Base-by-base conservation (phyloP, 805 yeast species). In the Schwanniomyces yamadae region DNA sequence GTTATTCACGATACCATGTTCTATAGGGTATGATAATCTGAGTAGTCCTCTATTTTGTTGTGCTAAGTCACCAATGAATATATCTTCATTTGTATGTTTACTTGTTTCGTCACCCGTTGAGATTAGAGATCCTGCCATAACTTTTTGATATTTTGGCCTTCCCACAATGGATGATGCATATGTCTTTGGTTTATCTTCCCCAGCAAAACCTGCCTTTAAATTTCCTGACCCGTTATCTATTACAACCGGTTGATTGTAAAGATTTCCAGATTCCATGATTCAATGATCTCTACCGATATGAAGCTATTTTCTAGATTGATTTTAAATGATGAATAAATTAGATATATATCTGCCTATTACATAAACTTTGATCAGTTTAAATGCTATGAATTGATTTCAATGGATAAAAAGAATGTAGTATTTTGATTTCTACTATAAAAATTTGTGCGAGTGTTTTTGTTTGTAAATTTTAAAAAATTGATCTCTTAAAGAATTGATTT, bases 1-100 rank as follows among this genome's bases (percentile, higher is more conserved):
- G 89, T 93, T 89, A 75, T 96, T 91, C 52, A 93, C 98, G 58
- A 93, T 89, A 86, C 99, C 99, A 80, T 93, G 93, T 19, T 71
- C 75, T 27, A 90, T 69, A 0, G 97, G 96, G 54, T 87, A 78
- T 20, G 70, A 52, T 15, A 90, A 61, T 37, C 72, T 73, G 34
- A 90, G 61, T n/a, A 91, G 66, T 1, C 97, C 97, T 23, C 96
- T 66, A 42, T 79, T 66, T 35, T 77, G 74, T 52, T 84, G 89
- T 9, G 96, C 96, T 15, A 67, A 61, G 30, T 73, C 66, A 1
- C 98, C 98, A 5, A 91, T 71, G 52, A 82, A 89, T 3, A 77
- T 66, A 44, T 83, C 89, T 8, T 78, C 80, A 28, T 78, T 77
- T 8, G 79, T 77, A 19, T 82, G 82, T 2, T 30, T 37, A 6